These are phyloP conservation scores for Pseudotulostoma volvatum DNA, from an alignment of 495 filamentous ascomycete species.

Conservation along the genomic window DNA sequence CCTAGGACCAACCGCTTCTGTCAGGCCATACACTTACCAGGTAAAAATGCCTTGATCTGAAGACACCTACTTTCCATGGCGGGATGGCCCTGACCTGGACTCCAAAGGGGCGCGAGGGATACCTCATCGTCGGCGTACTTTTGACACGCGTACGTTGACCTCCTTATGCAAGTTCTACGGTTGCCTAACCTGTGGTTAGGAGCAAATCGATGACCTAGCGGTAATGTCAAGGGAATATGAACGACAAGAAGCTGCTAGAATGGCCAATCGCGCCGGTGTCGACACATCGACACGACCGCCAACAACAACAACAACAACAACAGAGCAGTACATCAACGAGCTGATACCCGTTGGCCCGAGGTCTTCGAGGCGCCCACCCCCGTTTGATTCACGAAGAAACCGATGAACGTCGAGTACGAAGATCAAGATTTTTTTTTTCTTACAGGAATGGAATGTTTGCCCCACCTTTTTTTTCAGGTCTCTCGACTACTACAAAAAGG, in stretches of 20 bases:
- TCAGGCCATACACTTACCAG: conserved; percentile 36
- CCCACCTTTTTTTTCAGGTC: neutral
- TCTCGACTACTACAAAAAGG: no score
- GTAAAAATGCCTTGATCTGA: conserved; percentile 12
- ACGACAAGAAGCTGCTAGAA: conserved; percentile 32
- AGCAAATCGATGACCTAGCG: conserved; percentile 38
- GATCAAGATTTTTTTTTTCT: no score
- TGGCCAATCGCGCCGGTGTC: conserved; percentile 19
- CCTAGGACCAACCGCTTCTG: conserved; percentile 33
- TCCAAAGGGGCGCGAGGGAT: conserved; percentile 34
- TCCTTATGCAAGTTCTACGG: neutral
- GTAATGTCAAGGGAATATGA: conserved; percentile 36
- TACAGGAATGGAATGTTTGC: no score
- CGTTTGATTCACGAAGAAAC: conserved; percentile 15
- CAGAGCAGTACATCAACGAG: conserved; percentile 35
- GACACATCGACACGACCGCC: conserved; percentile 9
- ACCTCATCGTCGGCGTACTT: conserved; percentile 33
- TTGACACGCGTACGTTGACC: conserved; percentile 31
- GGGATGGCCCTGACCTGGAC: conserved; percentile 4
- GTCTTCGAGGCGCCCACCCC: conserved; percentile 13
- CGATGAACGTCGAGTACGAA: conserved; percentile 9
- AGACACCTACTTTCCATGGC: conserved; percentile 2
- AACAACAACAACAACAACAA: conserved; percentile 24
- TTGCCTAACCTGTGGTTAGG: conserved; percentile 13
- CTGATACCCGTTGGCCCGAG: conserved; percentile 27